Evolutionary conservation across 2,329 filamentous ascomycete species (phyloP).

Genomic region (Paraphoma sp.): DNA sequence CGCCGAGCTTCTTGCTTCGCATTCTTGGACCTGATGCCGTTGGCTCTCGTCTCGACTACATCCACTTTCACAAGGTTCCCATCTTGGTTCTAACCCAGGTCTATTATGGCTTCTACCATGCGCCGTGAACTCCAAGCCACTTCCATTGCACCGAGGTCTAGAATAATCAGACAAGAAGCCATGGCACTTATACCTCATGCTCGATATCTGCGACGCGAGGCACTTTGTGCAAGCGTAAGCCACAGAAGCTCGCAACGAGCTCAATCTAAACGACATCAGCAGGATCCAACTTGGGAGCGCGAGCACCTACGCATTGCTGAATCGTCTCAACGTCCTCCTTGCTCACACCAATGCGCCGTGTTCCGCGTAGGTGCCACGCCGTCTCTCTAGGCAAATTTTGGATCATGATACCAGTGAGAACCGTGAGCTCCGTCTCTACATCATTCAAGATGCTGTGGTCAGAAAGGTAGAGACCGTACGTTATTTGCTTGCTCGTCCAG

Average conservation of each 20-base stretch:
- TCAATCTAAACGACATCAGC: constrained; percentile 33
- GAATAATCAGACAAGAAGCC: not conserved
- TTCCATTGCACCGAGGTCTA: not conserved
- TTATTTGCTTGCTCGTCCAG: constrained; percentile 63
- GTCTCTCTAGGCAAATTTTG: constrained; percentile 62
- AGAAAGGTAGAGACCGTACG: constrained; percentile 64
- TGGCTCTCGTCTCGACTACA: not conserved
- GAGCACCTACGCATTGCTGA: constrained; percentile 48
- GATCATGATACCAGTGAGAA: constrained; percentile 63
- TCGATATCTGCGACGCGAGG: constrained; percentile 43
- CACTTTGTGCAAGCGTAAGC: constrained; percentile 33
- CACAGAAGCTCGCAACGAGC: constrained; percentile 36
- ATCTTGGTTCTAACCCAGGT: no score
- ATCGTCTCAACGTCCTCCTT: constrained; percentile 53
- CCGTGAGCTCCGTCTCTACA: constrained; percentile 62
- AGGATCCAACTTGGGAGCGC: not conserved
- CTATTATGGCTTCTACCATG: not conserved
- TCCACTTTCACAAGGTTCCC: not conserved
- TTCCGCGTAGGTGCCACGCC: constrained; percentile 63
- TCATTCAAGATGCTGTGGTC: constrained; percentile 63
- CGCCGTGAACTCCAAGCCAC: not conserved
- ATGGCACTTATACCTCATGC: constrained; percentile 32
- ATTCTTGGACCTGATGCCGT: not conserved
- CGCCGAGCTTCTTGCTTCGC: not conserved
- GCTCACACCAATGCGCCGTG: constrained; percentile 56